These are phyloP conservation scores for Trametes hirsuta DNA, from an alignment of 1,284 basidiomycete species.

Conservation along the genomic window DNA sequence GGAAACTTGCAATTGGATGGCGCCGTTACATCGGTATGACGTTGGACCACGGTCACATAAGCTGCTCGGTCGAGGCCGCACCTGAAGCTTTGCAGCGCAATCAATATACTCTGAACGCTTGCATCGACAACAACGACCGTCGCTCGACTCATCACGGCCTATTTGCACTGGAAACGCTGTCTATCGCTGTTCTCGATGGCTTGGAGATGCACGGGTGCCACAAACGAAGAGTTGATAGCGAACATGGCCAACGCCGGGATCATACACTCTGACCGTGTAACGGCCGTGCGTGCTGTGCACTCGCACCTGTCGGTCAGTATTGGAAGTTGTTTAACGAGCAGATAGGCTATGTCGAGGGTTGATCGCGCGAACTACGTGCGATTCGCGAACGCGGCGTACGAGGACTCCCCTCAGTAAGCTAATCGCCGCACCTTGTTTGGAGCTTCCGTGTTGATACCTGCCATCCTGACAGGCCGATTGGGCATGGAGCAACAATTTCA, in stretches of 20 bases:
- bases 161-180: neutral
- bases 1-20: too few relatives aligned
- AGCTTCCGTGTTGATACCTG: neutral
- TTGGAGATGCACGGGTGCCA: constrained; percentile 74
- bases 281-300: constrained; percentile 24
- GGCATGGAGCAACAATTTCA: constrained; percentile 84
- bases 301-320: neutral
- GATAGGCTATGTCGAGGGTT: constrained; percentile 71
- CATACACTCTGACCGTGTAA: constrained; percentile 56
- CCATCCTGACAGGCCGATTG: constrained; percentile 58
- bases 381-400: constrained; percentile 60
- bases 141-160: too few relatives aligned
- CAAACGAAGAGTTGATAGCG: constrained; percentile 71
- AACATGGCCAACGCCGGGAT: constrained; percentile 66
- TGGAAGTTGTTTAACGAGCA: neutral
- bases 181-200: constrained; percentile 53
- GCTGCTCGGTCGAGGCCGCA: too few relatives aligned
- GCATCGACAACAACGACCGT: too few relatives aligned
- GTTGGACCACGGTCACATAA: too few relatives aligned
- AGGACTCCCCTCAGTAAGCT: constrained; percentile 78
- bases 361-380: constrained; percentile 79
- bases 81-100: too few relatives aligned
- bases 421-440: neutral
- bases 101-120: too few relatives aligned
- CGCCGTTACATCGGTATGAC: too few relatives aligned